Evolutionary conservation across 345 rosid species (phyloP).

Genomic region (Salix viminalis): DNA sequence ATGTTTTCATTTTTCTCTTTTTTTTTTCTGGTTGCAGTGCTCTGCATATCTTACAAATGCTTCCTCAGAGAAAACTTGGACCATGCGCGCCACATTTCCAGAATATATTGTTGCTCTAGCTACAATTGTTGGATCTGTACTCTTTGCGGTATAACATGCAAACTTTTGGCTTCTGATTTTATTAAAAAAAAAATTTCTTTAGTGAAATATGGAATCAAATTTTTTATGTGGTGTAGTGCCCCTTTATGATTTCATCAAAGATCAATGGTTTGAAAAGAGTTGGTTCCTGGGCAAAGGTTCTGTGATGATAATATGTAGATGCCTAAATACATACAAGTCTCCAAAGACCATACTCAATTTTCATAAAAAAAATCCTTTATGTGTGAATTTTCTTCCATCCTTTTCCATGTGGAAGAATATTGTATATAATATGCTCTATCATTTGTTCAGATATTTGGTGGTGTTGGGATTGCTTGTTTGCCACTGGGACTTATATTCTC

Average conservation of each 20-base stretch:
- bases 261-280: background rate
- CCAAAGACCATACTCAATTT: background rate
- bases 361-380: background rate
- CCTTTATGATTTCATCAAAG: background rate
- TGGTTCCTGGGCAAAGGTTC: background rate
- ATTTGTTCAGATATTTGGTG: conserved; percentile 80
- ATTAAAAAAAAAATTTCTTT: background rate
- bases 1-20: conserved; percentile 2
- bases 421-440: conserved; percentile 5
- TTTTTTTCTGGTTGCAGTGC: conserved; percentile 46
- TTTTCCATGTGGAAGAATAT: background rate
- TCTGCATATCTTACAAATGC: conserved; percentile 65
- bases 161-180: background rate
- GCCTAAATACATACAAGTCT: background rate
- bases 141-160: conserved; percentile 62
- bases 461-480: conserved; percentile 93
- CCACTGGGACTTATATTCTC: conserved; percentile 94
- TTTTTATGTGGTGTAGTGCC: background rate
- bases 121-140: conserved; percentile 93
- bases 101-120: conserved; percentile 99
- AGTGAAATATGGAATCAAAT: background rate
- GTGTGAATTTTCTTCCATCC: background rate
- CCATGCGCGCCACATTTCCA: conserved; percentile 88
- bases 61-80: conserved; percentile 91
- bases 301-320: background rate